Evolutionary conservation across 495 filamentous ascomycete species (phyloP), one percentile per base, ranked within the genome.

Genomic region (Oidiodendron maius): DNA sequence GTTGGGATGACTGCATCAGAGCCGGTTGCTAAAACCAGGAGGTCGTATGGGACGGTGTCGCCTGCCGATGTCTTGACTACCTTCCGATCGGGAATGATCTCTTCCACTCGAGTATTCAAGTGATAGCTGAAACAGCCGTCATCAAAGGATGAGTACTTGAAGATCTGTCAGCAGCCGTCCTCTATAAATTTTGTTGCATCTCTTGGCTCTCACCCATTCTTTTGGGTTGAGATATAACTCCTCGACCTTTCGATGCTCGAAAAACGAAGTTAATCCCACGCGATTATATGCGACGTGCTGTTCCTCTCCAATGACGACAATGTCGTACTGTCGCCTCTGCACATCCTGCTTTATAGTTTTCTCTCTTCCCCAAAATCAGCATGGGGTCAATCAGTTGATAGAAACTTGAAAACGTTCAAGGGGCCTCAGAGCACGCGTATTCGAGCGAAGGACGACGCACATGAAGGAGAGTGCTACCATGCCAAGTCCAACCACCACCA

Each of bases 381-480:
- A n/a, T n/a, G n/a, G n/a, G n/a, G 26, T 30, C 26, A 12, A 30
- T 30, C 26, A 30, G 26, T 30, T 12, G 12, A 12, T 30, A 30
- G 5, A 30, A 30, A 87, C 26, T 13, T 3, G 2, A 16, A 3
- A 21, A 12, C 16, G 34, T 52, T 43, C 41, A n/a, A n/a, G n/a
- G n/a, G n/a, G n/a, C n/a, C n/a, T n/a, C n/a, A n/a, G n/a, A n/a
- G n/a, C n/a, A n/a, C n/a, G n/a, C n/a, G n/a, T 35, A 24, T 46
- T 52, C 21, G 32, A 23, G 20, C 35, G 3, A 36, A 6, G 13
- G 41, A 40, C 22, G 22, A 16, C 20, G 48, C 67, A 93, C 88
- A 96, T 95, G 64, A 96, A 91, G 38, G 87, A 82, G 46, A 96
- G 87, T 18, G 89, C 91, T 34, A 97, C 91, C 91, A 97, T 97